Percentiles rank a stretch among this genome's conserved stretches.
Conservation (phyloP, 139 green algal genomes). For the Pleodorina starrii region DNA sequence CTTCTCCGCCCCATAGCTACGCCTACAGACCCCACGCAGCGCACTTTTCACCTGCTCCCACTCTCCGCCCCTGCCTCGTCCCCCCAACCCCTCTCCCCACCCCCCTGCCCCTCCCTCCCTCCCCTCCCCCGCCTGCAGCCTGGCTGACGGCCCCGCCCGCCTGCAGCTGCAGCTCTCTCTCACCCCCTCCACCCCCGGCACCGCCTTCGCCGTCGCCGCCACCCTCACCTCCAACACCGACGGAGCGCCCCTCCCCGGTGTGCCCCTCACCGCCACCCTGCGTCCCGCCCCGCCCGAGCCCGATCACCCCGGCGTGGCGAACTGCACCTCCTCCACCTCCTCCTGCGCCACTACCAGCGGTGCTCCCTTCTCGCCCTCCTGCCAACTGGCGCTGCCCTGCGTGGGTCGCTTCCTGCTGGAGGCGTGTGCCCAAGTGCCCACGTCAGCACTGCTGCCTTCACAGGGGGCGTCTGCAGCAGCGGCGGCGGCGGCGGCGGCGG, state of each 20-base stretch:
- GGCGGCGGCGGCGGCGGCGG: neutral
- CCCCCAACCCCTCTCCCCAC: neutral
- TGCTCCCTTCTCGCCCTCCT: conserved; percentile 9
- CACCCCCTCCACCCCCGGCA: conserved; percentile 50
- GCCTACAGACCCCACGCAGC: too few species aligned
- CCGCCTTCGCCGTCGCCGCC: conserved; percentile 50
- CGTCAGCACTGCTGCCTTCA: neutral
- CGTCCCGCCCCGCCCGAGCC: neutral
- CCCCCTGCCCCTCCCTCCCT: neutral
- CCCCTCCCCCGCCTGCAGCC: conserved; percentile 16
- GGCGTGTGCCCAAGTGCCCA: conserved; percentile 16
- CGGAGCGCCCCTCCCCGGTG: conserved; percentile 22
- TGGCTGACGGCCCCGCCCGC: conserved; percentile 42
- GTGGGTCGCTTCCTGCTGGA: conserved; percentile 54
- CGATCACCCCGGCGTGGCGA: neutral
- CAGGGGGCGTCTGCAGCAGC: neutral
- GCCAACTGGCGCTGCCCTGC: conserved; percentile 63
- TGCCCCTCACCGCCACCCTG: conserved; percentile 41
- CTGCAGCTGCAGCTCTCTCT: conserved; percentile 41
- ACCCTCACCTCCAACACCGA: conserved; percentile 57
- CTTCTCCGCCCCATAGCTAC: too few species aligned
- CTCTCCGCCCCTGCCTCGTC: too few species aligned
- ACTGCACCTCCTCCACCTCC: neutral
- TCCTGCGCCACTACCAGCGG: neutral
- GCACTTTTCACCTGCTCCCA: too few species aligned